A percentile compares a stretch with the other conserved stretches of the same genome.
Evolutionary conservation across 345 rosid species (phyloP).

Genomic region (Raphanus raphanistrum): DNA sequence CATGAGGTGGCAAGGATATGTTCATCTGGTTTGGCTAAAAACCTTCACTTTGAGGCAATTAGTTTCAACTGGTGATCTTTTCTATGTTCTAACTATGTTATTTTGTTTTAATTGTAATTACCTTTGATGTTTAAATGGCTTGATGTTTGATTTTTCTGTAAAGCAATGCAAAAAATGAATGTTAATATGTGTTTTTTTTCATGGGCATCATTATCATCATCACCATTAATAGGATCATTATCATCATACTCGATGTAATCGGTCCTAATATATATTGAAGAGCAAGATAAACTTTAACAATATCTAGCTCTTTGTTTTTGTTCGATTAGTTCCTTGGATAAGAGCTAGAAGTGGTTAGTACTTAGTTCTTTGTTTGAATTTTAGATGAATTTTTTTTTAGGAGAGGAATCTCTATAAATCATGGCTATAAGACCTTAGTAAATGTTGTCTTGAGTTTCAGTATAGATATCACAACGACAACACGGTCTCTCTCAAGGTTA

Average conservation of each 20-base stretch:
- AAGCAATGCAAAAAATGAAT: not conserved
- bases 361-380: no score
- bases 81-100: not conserved
- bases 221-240: not conserved
- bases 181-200: not conserved
- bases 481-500: no score
- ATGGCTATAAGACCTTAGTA: no score
- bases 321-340: no score
- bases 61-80: slow-evolving; percentile 76
- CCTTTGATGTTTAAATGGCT: not conserved
- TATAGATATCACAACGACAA: no score
- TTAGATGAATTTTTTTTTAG: no score
- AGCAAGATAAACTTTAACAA: not conserved
- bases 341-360: no score
- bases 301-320: no score
- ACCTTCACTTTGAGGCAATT: slow-evolving; percentile 77
- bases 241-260: not conserved
- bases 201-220: not conserved
- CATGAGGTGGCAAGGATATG: slow-evolving; percentile 70
- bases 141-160: not conserved
- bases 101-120: not conserved
- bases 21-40: slow-evolving; percentile 60
- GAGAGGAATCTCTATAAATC: no score
- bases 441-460: no score
- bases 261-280: not conserved